Percentiles rank a stretch among this genome's conserved stretches.
These are phyloP conservation scores for Triticum urartu DNA, from an alignment of 176 grass and related monocot genomes.

Conservation along the genomic window DNA sequence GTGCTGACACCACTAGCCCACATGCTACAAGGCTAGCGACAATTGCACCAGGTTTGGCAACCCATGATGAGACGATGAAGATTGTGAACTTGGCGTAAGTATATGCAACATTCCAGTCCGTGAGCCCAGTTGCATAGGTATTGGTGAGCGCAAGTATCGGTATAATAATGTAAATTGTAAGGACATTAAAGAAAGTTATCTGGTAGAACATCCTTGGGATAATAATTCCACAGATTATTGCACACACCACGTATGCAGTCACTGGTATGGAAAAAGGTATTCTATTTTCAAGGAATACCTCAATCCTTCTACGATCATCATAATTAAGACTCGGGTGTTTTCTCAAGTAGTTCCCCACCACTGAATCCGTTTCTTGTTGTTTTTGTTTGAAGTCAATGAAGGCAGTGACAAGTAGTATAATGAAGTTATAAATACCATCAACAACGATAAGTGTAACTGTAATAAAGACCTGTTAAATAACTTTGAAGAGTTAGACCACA, in stretches of 20 bases:
- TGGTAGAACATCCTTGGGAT: conserved; percentile 37
- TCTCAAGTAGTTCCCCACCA: neutral
- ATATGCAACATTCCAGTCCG: conserved; percentile 43
- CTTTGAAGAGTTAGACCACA: neutral
- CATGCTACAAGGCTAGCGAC: conserved; percentile 36
- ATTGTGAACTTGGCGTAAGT: conserved; percentile 42
- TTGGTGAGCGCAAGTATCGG: conserved; percentile 41
- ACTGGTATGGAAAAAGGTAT: neutral
- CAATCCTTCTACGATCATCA: conserved; percentile 57
- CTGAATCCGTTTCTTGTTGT: conserved; percentile 20
- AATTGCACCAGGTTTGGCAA: conserved; percentile 31
- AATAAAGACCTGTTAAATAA: neutral
- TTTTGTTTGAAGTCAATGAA: conserved; percentile 40
- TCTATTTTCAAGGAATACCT: conserved; percentile 34
- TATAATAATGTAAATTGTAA: neutral
- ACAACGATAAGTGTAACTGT: conserved; percentile 36
- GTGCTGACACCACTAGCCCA: conserved; percentile 12
- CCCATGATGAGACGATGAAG: conserved; percentile 42
- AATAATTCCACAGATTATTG: neutral
- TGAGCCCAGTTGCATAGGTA: conserved; percentile 46
- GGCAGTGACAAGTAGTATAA: conserved; percentile 10
- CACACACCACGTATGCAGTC: neutral
- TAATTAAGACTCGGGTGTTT: conserved; percentile 51
- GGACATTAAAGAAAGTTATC: conserved; percentile 38
- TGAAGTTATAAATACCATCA: conserved; percentile 60